Evolutionary conservation across 495 filamentous ascomycete genomes (phyloP), one percentile per base, ranked within the genome.

Genomic region (Bacidia gigantensis): DNA sequence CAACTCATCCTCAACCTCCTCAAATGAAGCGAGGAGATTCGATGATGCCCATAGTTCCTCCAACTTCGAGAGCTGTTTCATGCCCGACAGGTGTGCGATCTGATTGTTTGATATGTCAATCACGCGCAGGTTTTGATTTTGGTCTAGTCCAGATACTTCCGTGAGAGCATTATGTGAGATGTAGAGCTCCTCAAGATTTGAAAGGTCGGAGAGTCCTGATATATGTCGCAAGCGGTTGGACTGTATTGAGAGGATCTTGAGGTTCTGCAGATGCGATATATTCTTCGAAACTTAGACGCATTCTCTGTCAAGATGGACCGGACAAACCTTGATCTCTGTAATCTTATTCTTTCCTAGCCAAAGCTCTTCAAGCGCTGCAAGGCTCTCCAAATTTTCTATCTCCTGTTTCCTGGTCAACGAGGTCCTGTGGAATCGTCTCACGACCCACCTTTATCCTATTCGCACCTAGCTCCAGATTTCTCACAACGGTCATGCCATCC

Each of bases 331-430:
- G 50, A 98, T 74, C 64, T 88, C 79, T 1, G 82, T 85, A 60
- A 99, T 95, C 63, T 95, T 95, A 65, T 99, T 99, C 75, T 96
- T 96, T 32, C 90, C 92, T 7, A 99, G 70, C 93, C 93, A 99
- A 11, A 99, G 74, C 62, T 95, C 76, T 63, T 96, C 83, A 40
- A 99, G 66, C 2, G 76, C 72, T 2, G 67, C 77, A 54, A 99
- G 69, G 3, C 72, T 75, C 22, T 89, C 86, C 26, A 99, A 75
- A 60, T 92, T 92, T 62, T 93, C 75, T 44, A 99, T 89, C 65
- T 87, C 83, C 78, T 83, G 47, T n/a, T 47, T 18, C 39, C 21
- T 14, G 29, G 50, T 56, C 45, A 59, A 49, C 14, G 12, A 3
- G 17, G 25, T 21, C 26, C 11, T 40, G 24, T 32, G 12, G 7